Conservation (phyloP, 805 yeast genomes). For the Wickerhamiella alocasiicola region DNA sequence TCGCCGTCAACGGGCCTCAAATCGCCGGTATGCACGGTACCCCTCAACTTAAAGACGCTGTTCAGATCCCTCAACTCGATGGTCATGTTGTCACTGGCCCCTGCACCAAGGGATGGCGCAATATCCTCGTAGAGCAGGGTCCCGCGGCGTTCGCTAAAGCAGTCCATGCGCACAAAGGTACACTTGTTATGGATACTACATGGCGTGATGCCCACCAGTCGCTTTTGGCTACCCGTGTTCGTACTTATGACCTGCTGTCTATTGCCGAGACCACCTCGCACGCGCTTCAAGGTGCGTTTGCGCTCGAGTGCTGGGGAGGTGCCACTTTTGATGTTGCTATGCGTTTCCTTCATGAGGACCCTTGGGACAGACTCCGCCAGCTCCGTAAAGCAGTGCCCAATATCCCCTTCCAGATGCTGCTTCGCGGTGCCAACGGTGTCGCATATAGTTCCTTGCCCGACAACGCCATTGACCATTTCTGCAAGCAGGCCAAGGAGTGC, state of each 20-base stretch:
- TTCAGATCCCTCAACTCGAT: constrained; percentile 60
- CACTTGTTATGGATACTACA: constrained; percentile 93
- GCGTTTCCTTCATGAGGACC: constrained; percentile 97
- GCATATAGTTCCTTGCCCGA: constrained; percentile 97
- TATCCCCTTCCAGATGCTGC: constrained; percentile 97
- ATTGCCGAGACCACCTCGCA: constrained; percentile 92
- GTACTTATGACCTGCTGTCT: constrained; percentile 81
- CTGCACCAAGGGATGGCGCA: constrained; percentile 82
- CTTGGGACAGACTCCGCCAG: constrained; percentile 91
- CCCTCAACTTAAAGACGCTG: constrained; percentile 70
- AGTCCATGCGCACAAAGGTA: constrained; percentile 73
- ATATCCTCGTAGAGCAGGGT: constrained; percentile 69
- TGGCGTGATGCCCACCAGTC: constrained; percentile 99
- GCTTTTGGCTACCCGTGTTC: constrained; percentile 87
- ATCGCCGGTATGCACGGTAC: constrained; percentile 90
- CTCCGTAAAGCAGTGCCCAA: constrained; percentile 88
- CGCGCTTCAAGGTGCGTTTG: constrained; percentile 81
- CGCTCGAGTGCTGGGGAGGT: constrained; percentile 99
- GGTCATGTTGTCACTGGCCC: constrained; percentile 52
- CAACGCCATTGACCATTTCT: constrained; percentile 96
- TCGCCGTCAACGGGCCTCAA: constrained; percentile 91
- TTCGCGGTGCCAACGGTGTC: constrained; percentile 99
- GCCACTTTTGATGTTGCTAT: constrained; percentile 98
- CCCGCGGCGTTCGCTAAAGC: constrained; percentile 83
- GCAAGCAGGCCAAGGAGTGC: constrained; percentile 80